Base-by-base conservation (phyloP, 495 filamentous ascomycete genomes). In the Penicillium coprophilum region DNA sequence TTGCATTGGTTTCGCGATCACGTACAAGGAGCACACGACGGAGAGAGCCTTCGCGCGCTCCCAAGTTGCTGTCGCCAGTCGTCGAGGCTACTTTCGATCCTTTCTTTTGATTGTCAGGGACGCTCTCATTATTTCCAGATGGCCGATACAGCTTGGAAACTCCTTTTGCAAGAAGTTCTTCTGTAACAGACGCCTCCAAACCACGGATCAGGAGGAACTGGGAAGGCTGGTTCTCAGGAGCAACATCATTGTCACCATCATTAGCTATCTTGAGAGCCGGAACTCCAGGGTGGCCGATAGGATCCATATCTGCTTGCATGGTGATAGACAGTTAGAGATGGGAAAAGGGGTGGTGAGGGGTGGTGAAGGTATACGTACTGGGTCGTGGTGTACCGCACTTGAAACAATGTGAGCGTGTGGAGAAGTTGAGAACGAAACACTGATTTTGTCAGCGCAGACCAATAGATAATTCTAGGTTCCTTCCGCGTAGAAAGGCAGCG, bases 131-230 rank as follows among this genome's bases (percentile, higher is more conserved):
- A 12, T 50, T 66, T 19, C 52, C 62, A 8, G 55, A 53, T 15
- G 82, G 82, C 51, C 83, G 82, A 59, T 88, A 90, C 11, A 96
- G 76, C 69, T 94, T 96, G 53, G 85, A 82, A 28, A 92, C 83
- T 34, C 89, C 91, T 60, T 86, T 88, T 1, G 89, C 88, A 2
- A 96, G 77, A 12, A 92, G 76, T 55, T 91, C 82, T 68, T 96
- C 92, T 17, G 79, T 88, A 20, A 91, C 86, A 3, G 86, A 83
- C 6, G 82, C 67, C 39, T 91, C 87, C n/a, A 96, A 75, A 15
- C 84, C 83, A 43, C 90, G 83, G 31, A 96, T 77, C 4, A 96
- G 80, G 15, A 96, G 75, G 56, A 92, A 92, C 49, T 94, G 91
- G 2, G 90, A 93, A 1, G 90, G 84, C 5, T 81, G 81, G 45